phyloP scores from a whole-genome alignment of 345 rosid genomes.

The Gossypium stocksii region DNA sequence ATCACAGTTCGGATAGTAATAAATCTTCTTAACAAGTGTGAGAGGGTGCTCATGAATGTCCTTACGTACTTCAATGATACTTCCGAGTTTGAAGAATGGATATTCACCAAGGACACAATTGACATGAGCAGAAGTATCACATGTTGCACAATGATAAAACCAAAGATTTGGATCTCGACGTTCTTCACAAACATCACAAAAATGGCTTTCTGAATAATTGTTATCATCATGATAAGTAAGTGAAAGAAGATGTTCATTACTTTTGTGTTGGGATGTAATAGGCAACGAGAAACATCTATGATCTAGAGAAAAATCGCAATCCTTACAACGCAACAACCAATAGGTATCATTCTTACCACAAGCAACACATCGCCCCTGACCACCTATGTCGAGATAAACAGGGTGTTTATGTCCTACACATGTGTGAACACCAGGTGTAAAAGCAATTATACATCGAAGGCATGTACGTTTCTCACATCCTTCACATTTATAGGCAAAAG shows the following conservation, averaged over 20 bases:
- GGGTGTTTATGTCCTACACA: neutral
- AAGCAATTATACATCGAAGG: neutral
- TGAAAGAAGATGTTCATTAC: neutral
- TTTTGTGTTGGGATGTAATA: neutral
- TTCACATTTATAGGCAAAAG: neutral
- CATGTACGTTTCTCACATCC: neutral
- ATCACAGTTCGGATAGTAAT: no score
- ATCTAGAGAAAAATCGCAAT: neutral
- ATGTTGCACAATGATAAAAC: conserved; percentile 1
- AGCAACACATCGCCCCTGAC: neutral
- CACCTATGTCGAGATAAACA: neutral
- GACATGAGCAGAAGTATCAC: neutral
- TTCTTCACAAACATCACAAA: neutral
- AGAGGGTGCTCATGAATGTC: fast-evolving
- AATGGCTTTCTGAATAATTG: neutral
- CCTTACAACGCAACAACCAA: neutral
- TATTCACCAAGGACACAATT: neutral
- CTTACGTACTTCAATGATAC: fast-evolving
- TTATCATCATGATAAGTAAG: neutral
- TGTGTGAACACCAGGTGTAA: neutral
- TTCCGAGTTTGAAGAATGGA: neutral
- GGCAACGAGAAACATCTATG: neutral
- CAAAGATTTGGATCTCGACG: neutral
- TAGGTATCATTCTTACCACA: neutral
- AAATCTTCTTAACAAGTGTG: no score